Evolutionary conservation across 169 alveolate genomes (phyloP), one percentile per base, ranked within the genome.

Genomic region (Cytauxzoon felis): DNA sequence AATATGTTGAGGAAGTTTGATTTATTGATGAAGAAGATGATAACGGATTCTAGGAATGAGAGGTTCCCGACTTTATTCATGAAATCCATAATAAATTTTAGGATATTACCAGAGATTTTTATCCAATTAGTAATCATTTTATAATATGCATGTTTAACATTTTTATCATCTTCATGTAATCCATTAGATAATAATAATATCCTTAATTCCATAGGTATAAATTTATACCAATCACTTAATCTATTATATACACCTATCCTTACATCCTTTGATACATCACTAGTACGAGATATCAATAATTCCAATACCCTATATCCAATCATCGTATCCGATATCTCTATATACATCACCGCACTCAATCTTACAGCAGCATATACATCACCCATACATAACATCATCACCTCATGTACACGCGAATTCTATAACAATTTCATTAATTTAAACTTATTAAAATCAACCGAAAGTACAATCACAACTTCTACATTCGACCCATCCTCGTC

Each of bases 141-240:
- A 33, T 50, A 34, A 7, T 34, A 56, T 1, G 70, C 81, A 0
- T 11, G 16, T 18, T 48, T 29, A 27, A 41, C 54, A 13, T 13
- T 21, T 24, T 38, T 42, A 13, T 18, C 62, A 23, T 60, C 57
- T 26, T 68, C 81, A 19, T 33, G 5, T 21, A 42, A 49, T 18
- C 81, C 81, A 33, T 42, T 49, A 18, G 42, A 41, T 56, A 68
- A 21, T 1, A 68, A 45, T 42, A 47, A 72, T 18, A 23, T 24
- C 43, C 63, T 41, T 29, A 68, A 18, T 16, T 68, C 81, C 0
- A 68, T 54, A 6, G 81, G 81, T 3, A 68, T 56, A 38, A 40
- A 13, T 4, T 18, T 3, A 24, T 68, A 56, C 6, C 21, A 45
- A 0, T 40, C 16, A 0, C 57, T 56, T 16, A 68, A 65, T 34